Evolutionary conservation across 2,329 filamentous ascomycete species (phyloP), one percentile per base, ranked within the genome.

Genomic region (Sclerotinia minor): DNA sequence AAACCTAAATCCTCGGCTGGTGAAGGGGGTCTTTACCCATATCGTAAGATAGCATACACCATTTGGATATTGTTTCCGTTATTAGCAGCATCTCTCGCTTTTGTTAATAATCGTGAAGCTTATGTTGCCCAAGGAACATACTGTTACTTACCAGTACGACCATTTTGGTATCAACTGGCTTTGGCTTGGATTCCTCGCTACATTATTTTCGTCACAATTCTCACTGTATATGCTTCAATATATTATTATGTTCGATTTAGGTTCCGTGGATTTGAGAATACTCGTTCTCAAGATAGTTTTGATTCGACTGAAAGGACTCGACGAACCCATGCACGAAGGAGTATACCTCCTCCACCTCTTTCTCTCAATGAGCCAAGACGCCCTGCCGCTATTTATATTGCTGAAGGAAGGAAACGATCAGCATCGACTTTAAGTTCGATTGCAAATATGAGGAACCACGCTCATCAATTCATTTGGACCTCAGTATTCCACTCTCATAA

Each of bases 181-280:
- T 80, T 94, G 2, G 85, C 85, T 68, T 94, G 91, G 91, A 83
- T 91, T 9, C 91, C 91, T 47, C 84, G 91, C 61, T 92, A 92
- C 71, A 72, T 91, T 47, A 87, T 92, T 64, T 86, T 90, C 71
- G 74, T 83, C 11, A 79, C 84, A 35, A 89, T 94, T 70, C 78
- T 92, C 45, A 77, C 81, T 38, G 84, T 91, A 2, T 92, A 92
- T 60, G 79, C 85, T 32, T 85, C 84, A 8, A 88, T 93, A n/a
- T 93, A 93, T 75, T 75, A 86, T 15, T 90, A 92, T 71, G 87
- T 93, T 9, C 78, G 80, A 26, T 77, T 74, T 65, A 77, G 75
- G 60, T 77, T 77, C 45, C 66, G 73, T 45, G 73, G 71, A 17
- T 78, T 77, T 61, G 69, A 70, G 35, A 65, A 63, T 21, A 67